Percentiles rank a stretch among this genome's conserved stretches.
Conservation (phyloP, 2,329 filamentous ascomycete genomes). For the Chrysoporthe austroafricana region DNA sequence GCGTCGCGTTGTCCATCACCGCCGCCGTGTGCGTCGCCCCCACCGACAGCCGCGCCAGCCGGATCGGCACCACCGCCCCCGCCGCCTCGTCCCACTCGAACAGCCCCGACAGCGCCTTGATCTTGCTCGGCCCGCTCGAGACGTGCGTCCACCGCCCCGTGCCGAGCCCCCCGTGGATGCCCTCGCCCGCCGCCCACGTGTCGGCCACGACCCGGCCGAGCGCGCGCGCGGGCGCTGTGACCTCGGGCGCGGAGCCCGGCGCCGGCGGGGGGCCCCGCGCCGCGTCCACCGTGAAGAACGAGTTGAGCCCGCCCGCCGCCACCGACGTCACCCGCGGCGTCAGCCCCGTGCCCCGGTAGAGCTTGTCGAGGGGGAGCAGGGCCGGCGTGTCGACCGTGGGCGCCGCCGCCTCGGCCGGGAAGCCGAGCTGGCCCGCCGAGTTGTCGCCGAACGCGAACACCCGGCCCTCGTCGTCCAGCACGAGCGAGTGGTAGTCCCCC, state of each 20-base stretch:
- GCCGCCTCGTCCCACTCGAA: constrained; percentile 83
- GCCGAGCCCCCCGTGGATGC: constrained; percentile 81
- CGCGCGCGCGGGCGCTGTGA: constrained; percentile 43
- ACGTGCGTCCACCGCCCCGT: constrained; percentile 90
- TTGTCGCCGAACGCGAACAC: constrained; percentile 93
- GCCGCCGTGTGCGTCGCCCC: constrained; percentile 82
- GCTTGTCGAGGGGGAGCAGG: constrained; percentile 68
- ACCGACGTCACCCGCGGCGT: constrained; percentile 73
- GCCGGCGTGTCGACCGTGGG: constrained; percentile 71
- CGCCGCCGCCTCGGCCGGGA: constrained; percentile 67
- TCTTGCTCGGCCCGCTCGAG: constrained; percentile 75
- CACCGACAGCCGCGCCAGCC: constrained; percentile 71
- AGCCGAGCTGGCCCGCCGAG: constrained; percentile 86
- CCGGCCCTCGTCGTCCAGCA: constrained; percentile 73
- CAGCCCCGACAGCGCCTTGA: constrained; percentile 81
- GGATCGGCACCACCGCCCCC: constrained; percentile 74
- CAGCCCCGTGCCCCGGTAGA: constrained; percentile 71
- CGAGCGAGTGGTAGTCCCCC: constrained; percentile 85
- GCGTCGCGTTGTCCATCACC: constrained; percentile 79
- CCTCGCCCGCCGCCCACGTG: constrained; percentile 84
- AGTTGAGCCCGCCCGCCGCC: constrained; percentile 84
- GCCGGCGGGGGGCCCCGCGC: constrained; percentile 55
- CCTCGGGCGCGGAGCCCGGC: constrained; percentile 39
- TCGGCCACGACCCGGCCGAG: constrained; percentile 69
- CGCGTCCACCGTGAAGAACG: constrained; percentile 85